phyloP scores from a whole-genome alignment of 345 rosid species.

The Arabidopsis arenosa region DNA sequence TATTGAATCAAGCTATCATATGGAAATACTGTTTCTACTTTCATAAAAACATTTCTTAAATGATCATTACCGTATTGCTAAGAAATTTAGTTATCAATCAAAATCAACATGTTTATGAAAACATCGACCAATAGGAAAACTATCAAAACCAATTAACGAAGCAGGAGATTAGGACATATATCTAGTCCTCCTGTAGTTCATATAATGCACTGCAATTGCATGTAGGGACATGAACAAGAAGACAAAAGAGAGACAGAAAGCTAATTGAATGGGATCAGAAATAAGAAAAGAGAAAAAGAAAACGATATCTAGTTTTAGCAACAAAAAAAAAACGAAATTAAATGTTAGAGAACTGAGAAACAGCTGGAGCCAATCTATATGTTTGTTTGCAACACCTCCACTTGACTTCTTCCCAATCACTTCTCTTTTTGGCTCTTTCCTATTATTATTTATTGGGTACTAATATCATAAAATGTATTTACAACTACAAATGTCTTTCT shows the following conservation, averaged over 20 bases:
- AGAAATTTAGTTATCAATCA: not conserved
- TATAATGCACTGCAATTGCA: not conserved
- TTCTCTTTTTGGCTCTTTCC: not conserved
- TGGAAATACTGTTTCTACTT: not conserved
- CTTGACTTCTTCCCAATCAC: not conserved
- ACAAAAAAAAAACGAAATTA: not conserved
- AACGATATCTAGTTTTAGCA: not conserved
- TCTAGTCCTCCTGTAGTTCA: not conserved
- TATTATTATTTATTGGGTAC: not conserved
- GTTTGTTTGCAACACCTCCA: slow-evolving; percentile 9
- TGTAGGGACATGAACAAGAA: not conserved
- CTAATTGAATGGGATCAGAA: not conserved
- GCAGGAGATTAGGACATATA: not conserved
- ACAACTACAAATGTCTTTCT: too few species aligned
- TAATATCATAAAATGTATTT: not conserved
- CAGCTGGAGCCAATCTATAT: slow-evolving; percentile 25
- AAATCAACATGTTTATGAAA: not conserved
- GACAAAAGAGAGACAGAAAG: slow-evolving; percentile 12
- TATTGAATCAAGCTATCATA: not conserved
- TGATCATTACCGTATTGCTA: not conserved
- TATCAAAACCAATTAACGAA: not conserved
- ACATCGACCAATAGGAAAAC: not conserved
- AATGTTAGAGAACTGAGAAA: slow-evolving; percentile 9
- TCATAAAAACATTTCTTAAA: not conserved
- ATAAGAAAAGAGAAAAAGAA: not conserved